phyloP scores from a whole-genome alignment of 2,329 filamentous ascomycete species.

The Clarireedia homoeocarpa region DNA sequence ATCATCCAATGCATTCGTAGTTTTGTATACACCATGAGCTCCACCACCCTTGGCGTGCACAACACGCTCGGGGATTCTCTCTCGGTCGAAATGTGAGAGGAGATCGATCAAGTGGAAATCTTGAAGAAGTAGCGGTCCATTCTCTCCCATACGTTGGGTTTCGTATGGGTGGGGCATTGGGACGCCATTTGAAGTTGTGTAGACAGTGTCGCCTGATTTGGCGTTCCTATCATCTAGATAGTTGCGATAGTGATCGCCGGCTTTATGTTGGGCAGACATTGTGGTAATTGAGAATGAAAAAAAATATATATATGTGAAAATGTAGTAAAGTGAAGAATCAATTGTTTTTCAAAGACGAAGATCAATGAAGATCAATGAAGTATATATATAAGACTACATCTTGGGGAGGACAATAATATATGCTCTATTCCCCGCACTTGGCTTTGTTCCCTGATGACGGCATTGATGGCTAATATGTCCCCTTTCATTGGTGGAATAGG shows the following conservation, averaged over 20 bases:
- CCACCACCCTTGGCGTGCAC: slow-evolving; percentile 54
- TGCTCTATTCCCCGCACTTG: neutral
- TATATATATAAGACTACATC: neutral
- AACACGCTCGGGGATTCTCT: slow-evolving; percentile 50
- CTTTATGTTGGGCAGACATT: slow-evolving; percentile 28
- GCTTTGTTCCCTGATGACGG: neutral
- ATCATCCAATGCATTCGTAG: slow-evolving; percentile 43
- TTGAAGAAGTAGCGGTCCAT: slow-evolving; percentile 48
- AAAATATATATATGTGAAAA: no score
- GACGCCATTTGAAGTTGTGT: slow-evolving; percentile 35
- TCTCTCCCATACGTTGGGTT: slow-evolving; percentile 35
- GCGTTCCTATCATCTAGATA: slow-evolving; percentile 35
- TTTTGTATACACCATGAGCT: slow-evolving; percentile 47
- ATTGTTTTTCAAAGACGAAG: neutral
- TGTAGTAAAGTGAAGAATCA: neutral
- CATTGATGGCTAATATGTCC: neutral
- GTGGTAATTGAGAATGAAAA: neutral
- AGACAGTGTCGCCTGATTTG: slow-evolving; percentile 36
- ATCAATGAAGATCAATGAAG: neutral
- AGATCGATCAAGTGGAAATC: slow-evolving; percentile 57
- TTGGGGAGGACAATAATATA: neutral
- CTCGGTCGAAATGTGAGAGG: slow-evolving; percentile 50
- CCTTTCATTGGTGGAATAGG: neutral
- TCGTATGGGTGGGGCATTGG: slow-evolving; percentile 52
- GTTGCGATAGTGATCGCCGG: slow-evolving; percentile 32